These are phyloP conservation scores for Diplotaxis tenuifolia DNA, from an alignment of 345 rosid species.

Conservation along the genomic window DNA sequence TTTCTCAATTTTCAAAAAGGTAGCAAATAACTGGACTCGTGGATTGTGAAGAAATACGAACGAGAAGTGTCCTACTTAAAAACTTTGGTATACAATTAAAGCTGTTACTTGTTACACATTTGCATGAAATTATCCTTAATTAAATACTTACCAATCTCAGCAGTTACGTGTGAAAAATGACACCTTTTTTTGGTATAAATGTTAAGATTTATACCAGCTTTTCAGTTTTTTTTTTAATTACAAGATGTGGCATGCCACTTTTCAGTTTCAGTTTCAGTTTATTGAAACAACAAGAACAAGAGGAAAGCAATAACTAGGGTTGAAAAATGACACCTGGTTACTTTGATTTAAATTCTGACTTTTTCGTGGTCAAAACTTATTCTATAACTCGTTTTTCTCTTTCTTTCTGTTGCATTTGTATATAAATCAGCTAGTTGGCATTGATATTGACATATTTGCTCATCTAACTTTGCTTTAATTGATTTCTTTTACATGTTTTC, in stretches of 20 bases:
- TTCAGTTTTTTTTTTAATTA: too few species aligned
- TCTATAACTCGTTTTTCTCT: not conserved
- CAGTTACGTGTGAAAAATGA: constrained; percentile 33
- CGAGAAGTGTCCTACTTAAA: constrained; percentile 25
- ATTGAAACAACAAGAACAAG: too few species aligned
- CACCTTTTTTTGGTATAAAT: too few species aligned
- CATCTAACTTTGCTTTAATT: not conserved
- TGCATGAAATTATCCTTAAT: constrained; percentile 16
- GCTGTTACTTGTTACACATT: constrained; percentile 24
- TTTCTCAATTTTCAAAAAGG: not conserved
- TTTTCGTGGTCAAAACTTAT: not conserved
- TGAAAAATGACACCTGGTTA: constrained; percentile 6
- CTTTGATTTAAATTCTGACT: not conserved
- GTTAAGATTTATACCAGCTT: too few species aligned
- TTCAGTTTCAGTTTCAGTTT: too few species aligned
- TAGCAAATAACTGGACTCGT: constrained; percentile 32
- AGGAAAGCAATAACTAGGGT: too few species aligned
- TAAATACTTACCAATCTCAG: not conserved
- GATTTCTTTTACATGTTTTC: not conserved
- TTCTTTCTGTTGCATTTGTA: not conserved
- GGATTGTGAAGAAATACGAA: constrained; percentile 12
- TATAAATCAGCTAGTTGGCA: constrained; percentile 24
- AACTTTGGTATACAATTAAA: constrained; percentile 19
- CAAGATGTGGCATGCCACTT: too few species aligned
- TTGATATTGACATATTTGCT: constrained; percentile 33